phyloP scores from a whole-genome alignment of 148 eudicot species.

The Chenopodium formosanum region DNA sequence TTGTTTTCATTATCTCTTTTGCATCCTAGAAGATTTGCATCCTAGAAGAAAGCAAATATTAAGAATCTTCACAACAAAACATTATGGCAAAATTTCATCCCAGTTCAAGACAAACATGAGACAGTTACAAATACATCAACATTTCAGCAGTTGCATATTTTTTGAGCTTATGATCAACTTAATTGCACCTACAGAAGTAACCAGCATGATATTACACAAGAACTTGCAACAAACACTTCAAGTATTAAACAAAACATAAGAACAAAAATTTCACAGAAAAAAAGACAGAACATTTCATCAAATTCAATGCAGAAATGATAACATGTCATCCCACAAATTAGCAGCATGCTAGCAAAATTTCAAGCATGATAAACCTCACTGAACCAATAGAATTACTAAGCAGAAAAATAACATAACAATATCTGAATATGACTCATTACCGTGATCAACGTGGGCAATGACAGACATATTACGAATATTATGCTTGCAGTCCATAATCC shows the following conservation, averaged over 20 bases:
- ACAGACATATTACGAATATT: slow-evolving; percentile 34
- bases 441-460: slow-evolving; percentile 30
- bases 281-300: too few relatives aligned
- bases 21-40: background rate
- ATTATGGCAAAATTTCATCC: background rate
- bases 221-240: too few relatives aligned
- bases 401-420: background rate
- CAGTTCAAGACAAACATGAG: background rate
- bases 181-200: too few relatives aligned
- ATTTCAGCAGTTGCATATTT: too few relatives aligned
- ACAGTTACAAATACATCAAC: too few relatives aligned
- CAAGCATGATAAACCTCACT: too few relatives aligned
- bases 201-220: too few relatives aligned
- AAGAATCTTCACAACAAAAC: background rate
- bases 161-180: too few relatives aligned
- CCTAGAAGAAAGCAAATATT: background rate
- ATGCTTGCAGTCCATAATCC: slow-evolving; percentile 25
- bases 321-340: background rate
- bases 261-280: too few relatives aligned
- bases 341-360: too few relatives aligned
- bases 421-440: background rate
- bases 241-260: too few relatives aligned
- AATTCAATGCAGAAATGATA: too few relatives aligned
- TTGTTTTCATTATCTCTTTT: background rate
- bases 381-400: background rate